These are phyloP conservation scores for Leccinum subtestaceum DNA, from an alignment of 768 basidiomycete species.

Conservation along the genomic window DNA sequence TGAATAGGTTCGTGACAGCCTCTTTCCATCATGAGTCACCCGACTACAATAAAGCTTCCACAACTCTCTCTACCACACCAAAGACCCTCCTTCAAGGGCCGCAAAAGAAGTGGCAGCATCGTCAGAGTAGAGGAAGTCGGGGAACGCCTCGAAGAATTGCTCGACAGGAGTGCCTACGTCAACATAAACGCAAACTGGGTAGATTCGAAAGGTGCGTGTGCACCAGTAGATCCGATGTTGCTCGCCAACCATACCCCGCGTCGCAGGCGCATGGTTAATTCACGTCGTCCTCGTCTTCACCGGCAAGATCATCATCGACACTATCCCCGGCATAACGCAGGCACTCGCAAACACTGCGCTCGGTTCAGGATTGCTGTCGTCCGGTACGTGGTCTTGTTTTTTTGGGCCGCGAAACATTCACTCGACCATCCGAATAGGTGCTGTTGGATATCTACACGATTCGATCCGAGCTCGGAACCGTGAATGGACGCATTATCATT, in stretches of 20 bases:
- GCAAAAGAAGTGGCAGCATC: slow-evolving; percentile 67
- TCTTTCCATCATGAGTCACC: slow-evolving; percentile 42
- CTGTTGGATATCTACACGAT: slow-evolving; percentile 91
- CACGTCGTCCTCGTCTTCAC: slow-evolving; percentile 89
- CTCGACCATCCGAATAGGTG: slow-evolving; percentile 45
- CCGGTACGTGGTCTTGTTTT: slow-evolving; percentile 39
- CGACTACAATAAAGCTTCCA: slow-evolving; percentile 56
- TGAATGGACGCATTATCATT: slow-evolving; percentile 93
- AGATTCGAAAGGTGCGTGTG: slow-evolving; percentile 73
- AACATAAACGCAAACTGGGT: slow-evolving; percentile 94
- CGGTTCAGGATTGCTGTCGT: no score
- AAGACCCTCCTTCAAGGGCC: slow-evolving; percentile 37
- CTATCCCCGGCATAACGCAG: slow-evolving; percentile 90
- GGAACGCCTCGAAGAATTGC: slow-evolving; percentile 66
- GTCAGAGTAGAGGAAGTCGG: slow-evolving; percentile 86
- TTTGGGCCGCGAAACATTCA: not conserved
- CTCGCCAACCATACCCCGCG: slow-evolving; percentile 2
- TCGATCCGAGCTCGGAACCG: slow-evolving; percentile 95
- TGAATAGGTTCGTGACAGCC: no score
- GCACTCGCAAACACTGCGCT: no score
- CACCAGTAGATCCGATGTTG: slow-evolving; percentile 1
- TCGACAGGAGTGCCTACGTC: slow-evolving; percentile 77
- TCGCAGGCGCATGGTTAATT: slow-evolving; percentile 92
- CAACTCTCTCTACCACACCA: slow-evolving; percentile 36
- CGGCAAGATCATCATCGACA: slow-evolving; percentile 92